These are phyloP conservation scores for Blakeslea trispora DNA, from an alignment of 371 early-diverging fungal genomes.

Conservation along the genomic window DNA sequence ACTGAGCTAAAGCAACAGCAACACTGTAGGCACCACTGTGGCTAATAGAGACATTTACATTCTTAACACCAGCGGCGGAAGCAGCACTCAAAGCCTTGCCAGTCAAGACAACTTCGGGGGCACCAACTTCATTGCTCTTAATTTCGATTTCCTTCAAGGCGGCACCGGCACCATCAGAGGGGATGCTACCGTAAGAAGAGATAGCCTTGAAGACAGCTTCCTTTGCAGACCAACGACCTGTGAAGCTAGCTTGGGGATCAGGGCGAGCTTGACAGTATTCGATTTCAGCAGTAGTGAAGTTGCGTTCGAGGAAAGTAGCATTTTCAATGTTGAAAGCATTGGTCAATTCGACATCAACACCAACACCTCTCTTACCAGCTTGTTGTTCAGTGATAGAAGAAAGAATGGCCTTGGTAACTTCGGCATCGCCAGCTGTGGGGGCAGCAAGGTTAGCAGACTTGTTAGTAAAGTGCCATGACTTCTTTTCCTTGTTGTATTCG, in stretches of 20 bases:
- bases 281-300: conserved; percentile 84
- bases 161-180: conserved; percentile 83
- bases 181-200: conserved; percentile 70
- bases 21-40: conserved; percentile 93
- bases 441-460: conserved; percentile 45
- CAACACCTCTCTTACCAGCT: conserved; percentile 73
- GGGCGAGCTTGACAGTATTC: conserved; percentile 79
- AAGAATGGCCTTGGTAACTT: conserved; percentile 63
- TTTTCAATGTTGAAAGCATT: conserved; percentile 81
- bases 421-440: conserved; percentile 51
- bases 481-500: conserved; percentile 70
- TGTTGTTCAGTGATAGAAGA: conserved; percentile 59
- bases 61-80: conserved; percentile 67
- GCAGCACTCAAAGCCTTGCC: conserved; percentile 83
- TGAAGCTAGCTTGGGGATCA: conserved; percentile 84
- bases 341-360: conserved; percentile 92
- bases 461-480: conserved; percentile 75
- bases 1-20: conserved; percentile 77
- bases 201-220: conserved; percentile 97
- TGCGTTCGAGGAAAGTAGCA: conserved; percentile 86
- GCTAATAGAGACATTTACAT: conserved; percentile 89
- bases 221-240: conserved; percentile 97
- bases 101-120: conserved; percentile 85
- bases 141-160: conserved; percentile 93
- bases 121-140: conserved; percentile 68